phyloP scores from a whole-genome alignment of 768 basidiomycete species.

The Lactarius quietus region DNA sequence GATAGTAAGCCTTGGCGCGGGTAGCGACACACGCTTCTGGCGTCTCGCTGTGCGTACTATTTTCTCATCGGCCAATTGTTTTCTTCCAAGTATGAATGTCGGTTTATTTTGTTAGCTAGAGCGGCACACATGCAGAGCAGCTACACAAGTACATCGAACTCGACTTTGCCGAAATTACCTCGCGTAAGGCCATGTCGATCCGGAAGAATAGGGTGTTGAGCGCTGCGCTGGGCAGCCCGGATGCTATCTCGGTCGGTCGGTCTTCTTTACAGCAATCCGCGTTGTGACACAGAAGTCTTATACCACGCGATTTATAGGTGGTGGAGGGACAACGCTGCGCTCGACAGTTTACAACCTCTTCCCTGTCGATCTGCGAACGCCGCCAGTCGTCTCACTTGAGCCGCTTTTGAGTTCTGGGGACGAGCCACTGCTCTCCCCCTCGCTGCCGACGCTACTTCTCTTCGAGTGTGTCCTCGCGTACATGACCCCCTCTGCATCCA shows the following conservation, averaged over 20 bases:
- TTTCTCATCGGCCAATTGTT: not conserved
- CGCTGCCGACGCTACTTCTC: slow-evolving; percentile 75
- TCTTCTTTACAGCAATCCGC: not conserved
- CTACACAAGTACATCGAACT: slow-evolving; percentile 76
- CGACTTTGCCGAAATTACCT: slow-evolving; percentile 85
- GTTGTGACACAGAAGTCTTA: not conserved
- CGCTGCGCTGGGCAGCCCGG: slow-evolving; percentile 45
- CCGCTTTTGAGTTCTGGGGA: slow-evolving; percentile 34
- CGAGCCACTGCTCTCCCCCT: slow-evolving; percentile 48
- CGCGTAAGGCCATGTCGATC: slow-evolving; percentile 78
- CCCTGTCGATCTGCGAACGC: slow-evolving; percentile 69
- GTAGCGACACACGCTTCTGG: slow-evolving; percentile 97
- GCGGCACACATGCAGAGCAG: slow-evolving; percentile 47
- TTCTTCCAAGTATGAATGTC: not conserved
- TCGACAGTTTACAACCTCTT: slow-evolving; percentile 64
- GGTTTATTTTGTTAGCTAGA: slow-evolving; percentile 38
- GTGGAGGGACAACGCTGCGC: slow-evolving; percentile 59
- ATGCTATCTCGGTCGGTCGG: slow-evolving; percentile 44
- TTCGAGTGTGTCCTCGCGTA: slow-evolving; percentile 96
- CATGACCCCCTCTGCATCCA: slow-evolving; percentile 59
- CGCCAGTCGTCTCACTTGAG: slow-evolving; percentile 48
- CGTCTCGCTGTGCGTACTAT: slow-evolving; percentile 64
- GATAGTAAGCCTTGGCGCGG: slow-evolving; percentile 92
- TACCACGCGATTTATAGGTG: slow-evolving; percentile 37
- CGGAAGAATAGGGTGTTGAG: slow-evolving; percentile 59